Base-by-base conservation (phyloP, 371 early-diverging fungal genomes). In the Mucor velutinosus region DNA sequence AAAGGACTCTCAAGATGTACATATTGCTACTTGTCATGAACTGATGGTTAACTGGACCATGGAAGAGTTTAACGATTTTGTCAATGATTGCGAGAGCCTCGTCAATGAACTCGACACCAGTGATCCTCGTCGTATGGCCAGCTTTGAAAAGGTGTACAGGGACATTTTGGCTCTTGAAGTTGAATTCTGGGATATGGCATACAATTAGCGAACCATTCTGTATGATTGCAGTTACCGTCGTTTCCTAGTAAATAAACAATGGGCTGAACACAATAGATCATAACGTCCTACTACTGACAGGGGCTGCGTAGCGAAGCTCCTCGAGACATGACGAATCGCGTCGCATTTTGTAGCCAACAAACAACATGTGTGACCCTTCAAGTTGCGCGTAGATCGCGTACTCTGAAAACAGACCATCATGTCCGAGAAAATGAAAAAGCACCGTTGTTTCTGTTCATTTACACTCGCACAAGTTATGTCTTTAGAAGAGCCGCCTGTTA, bases 131-230 rank as follows among this genome's bases (percentile, higher is more conserved):
- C 71, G 64, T 49, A 8, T 74, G 4, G 62, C 60, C 10, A 71
- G 66, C 33, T 70, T 64, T 51, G 71, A 74, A 57, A 66, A 64
- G 12, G 71, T 67, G 0, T 74, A 61, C 39, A 53, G 37, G 17
- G 74, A 74, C 12, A 63, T 66, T 19, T 58, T 74, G 19, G 65
- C 61, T 4, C 56, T 74, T 12, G 74, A 74, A 30, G 67, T 71
- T 4, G 58, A 71, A 12, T 74, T 74, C 21, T 74, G 74, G 74
- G 62, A 74, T 23, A 66, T 67, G 67, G 74, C 74, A 2, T 74
- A 66, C 49, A 49, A 65, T 32, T 67, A 57, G 45, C 4, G 2
- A 7, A 17, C 37, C 37, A 37, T 35, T 10, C 1, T 2, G 35
- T 35, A 7, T 7, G 10, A 7, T 10, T 35, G 35, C 10, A 35